Evolutionary conservation across 805 yeast genomes (phyloP).

Genomic region (Wickerhamomyces rabaulensis): DNA sequence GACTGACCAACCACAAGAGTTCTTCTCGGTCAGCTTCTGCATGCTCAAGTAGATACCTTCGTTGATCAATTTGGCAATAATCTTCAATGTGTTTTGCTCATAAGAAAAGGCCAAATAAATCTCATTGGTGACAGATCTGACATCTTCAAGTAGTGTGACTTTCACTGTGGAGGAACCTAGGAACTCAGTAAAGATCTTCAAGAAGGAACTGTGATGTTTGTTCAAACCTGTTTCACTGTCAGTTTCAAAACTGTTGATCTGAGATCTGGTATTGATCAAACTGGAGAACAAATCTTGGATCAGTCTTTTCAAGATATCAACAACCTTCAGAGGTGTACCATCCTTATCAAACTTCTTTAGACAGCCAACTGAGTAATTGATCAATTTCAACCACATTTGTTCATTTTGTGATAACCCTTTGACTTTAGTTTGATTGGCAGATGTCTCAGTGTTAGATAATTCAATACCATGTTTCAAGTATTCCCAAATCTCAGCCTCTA

Average conservation of each 20-base stretch:
- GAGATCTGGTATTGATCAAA: constrained; percentile 29
- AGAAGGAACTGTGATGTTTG: constrained; percentile 35
- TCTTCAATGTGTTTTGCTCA: constrained; percentile 50
- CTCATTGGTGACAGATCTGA: constrained; percentile 55
- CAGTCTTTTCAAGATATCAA: constrained; percentile 33
- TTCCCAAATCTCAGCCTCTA: constrained; percentile 31
- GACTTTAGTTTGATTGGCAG: constrained; percentile 4
- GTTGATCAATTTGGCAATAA: constrained; percentile 51
- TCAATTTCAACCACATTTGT: constrained; percentile 33
- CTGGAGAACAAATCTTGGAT: constrained; percentile 38
- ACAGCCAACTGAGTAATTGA: constrained; percentile 33
- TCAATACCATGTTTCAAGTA: constrained; percentile 29
- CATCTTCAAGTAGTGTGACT: constrained; percentile 51
- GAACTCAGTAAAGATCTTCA: constrained; percentile 50
- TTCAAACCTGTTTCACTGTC: constrained; percentile 12
- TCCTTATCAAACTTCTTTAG: constrained; percentile 25
- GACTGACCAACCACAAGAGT: constrained; percentile 61
- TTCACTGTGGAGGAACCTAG: constrained; percentile 42
- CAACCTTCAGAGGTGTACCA: constrained; percentile 8
- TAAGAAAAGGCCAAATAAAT: constrained; percentile 59
- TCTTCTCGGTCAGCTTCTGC: constrained; percentile 34
- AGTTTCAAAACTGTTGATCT: constrained; percentile 16
- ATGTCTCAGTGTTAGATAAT: constrained; percentile 23
- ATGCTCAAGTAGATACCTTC: constrained; percentile 48
- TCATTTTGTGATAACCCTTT: constrained; percentile 26